Conservation (phyloP, 2,329 filamentous ascomycete genomes). For the Lachnellula subtilissima region DNA sequence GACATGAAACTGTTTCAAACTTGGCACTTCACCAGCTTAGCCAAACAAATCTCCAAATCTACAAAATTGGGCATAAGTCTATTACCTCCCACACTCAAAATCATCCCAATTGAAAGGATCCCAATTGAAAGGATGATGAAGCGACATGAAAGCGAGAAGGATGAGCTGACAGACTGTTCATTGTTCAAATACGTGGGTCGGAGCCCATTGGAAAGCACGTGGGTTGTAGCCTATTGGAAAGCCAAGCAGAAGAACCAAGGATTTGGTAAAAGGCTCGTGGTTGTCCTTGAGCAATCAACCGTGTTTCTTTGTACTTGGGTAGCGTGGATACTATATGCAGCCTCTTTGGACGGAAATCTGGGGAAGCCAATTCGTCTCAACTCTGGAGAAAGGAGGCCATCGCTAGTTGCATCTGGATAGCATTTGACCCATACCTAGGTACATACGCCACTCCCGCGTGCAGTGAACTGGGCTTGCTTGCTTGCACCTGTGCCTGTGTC, state of each 20-base stretch:
- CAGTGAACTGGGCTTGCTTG: too few relatives aligned
- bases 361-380: background rate
- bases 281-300: background rate
- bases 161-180: background rate
- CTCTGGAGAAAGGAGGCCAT: background rate
- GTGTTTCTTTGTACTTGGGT: background rate
- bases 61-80: too few relatives aligned
- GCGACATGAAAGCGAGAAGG: background rate
- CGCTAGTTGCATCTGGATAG: background rate
- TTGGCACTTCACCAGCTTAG: conserved; percentile 3
- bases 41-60: background rate
- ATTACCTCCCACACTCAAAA: background rate
- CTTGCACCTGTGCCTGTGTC: background rate
- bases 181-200: background rate
- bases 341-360: background rate
- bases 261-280: background rate
- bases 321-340: background rate
- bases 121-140: background rate
- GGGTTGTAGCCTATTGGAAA: too few relatives aligned
- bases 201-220: background rate
- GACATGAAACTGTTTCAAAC: conserved; percentile 19
- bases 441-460: background rate
- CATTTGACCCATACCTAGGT: background rate
- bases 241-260: background rate
- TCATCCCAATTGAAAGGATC: background rate